phyloP scores from a whole-genome alignment of 192 early-diverging fungal species.

The Backusella parvicylindrica region DNA sequence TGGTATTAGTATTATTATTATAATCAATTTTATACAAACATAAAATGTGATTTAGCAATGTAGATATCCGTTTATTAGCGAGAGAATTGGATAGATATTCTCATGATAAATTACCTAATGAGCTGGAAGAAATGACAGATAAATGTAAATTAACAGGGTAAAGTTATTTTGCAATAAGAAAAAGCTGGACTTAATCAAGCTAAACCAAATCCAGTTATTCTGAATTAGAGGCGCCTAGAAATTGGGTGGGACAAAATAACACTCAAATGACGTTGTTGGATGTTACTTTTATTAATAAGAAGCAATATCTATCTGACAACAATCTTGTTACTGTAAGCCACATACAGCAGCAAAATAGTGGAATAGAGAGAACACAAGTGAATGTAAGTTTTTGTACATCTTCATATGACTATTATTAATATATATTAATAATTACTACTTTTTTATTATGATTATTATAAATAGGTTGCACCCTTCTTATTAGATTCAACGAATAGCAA shows the following conservation, averaged over 20 bases:
- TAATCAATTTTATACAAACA: too few relatives aligned
- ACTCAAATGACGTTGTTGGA: conserved; percentile 2
- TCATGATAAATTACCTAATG: background rate
- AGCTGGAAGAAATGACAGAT: background rate
- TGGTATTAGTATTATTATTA: too few relatives aligned
- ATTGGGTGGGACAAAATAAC: background rate
- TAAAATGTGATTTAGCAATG: too few relatives aligned
- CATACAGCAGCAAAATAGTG: background rate
- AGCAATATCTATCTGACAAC: background rate
- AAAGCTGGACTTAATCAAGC: background rate
- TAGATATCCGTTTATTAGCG: conserved; percentile 8
- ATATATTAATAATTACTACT: background rate
- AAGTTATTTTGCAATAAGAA: background rate
- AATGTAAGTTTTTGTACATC: background rate
- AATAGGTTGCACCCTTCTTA: background rate
- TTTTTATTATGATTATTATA: background rate
- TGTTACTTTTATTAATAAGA: conserved; percentile 11
- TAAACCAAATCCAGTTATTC: conserved; percentile 1
- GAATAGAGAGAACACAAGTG: background rate
- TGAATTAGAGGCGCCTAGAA: conserved; percentile 1
- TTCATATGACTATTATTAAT: too few relatives aligned
- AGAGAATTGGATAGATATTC: background rate
- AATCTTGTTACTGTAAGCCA: background rate
- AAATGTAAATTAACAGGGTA: conserved; percentile 4
- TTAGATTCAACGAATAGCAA: background rate